Percentiles rank a stretch among this genome's conserved stretches.
Conservation (phyloP, 129 eudicot genomes). For the Erigeron canadensis region DNA sequence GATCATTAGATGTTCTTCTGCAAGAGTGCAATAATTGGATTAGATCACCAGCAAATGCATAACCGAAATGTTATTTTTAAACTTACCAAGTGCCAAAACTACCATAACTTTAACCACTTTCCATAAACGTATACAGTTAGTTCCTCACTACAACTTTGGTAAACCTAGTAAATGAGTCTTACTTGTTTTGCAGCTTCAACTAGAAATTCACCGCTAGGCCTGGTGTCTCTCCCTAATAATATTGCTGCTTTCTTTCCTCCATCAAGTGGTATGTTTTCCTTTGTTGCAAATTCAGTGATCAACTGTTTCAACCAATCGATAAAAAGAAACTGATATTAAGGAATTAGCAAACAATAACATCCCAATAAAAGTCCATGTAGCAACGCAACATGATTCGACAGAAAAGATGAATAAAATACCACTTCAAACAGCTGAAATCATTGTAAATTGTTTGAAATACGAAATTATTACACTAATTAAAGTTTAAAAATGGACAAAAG, state of each 20-base stretch:
- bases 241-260: conserved; percentile 46
- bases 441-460: not conserved
- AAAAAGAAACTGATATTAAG: not conserved
- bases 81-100: not conserved
- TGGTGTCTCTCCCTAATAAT: conserved; percentile 83
- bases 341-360: not conserved
- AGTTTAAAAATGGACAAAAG: not conserved
- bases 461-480: not conserved
- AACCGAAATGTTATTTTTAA: not conserved
- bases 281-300: conserved; percentile 59
- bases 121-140: not conserved
- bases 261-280: conserved; percentile 60
- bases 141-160: not conserved
- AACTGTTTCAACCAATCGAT: conserved; percentile 42
- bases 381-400: not conserved
- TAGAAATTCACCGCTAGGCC: conserved; percentile 90
- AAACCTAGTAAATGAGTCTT: conserved; percentile 19
- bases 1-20: no score
- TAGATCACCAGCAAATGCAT: not conserved
- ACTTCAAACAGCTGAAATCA: not conserved
- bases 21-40: no score
- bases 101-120: not conserved
- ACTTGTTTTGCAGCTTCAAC: conserved; percentile 86
- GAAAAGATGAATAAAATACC: not conserved
- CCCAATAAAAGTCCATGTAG: not conserved